phyloP scores from a whole-genome alignment of 306 rosid species.

The Citrullus amarus region DNA sequence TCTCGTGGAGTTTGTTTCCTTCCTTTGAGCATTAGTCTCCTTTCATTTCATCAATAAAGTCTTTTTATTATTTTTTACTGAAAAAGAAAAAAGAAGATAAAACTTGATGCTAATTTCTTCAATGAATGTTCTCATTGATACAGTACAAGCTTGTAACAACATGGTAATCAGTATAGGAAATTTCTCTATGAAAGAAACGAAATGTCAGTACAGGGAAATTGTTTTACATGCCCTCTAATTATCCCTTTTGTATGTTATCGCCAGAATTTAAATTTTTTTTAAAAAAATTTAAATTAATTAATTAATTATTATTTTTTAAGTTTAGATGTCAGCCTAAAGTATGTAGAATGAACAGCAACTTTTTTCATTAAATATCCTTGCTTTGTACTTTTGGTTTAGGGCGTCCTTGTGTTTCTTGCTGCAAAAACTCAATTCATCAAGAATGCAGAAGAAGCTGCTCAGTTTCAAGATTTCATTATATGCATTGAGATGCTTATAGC shows the following conservation, averaged over 20 bases:
- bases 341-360: background rate
- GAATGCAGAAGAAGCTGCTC: conserved; percentile 82
- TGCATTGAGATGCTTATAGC: conserved; percentile 98
- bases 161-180: background rate
- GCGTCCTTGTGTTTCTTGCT: conserved; percentile 92
- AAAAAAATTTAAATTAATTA: no score
- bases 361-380: background rate
- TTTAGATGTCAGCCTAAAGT: background rate
- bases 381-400: conserved; percentile 38
- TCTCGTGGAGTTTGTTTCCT: no score
- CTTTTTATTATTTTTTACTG: no score
- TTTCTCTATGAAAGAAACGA: background rate
- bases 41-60: no score
- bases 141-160: background rate
- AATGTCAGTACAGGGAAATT: background rate
- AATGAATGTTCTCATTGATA: background rate
- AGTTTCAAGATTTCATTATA: conserved; percentile 75
- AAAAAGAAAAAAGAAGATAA: background rate
- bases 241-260: background rate
- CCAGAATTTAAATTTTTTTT: background rate
- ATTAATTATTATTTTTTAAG: background rate
- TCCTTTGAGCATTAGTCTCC: no score
- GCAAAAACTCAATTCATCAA: conserved; percentile 75
- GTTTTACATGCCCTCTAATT: background rate
- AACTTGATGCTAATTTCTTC: background rate